A percentile compares a stretch with the other conserved stretches of the same genome.
Evolutionary conservation across 352 stramenopile species (phyloP).

Genomic region (Pythium aristosporum): DNA sequence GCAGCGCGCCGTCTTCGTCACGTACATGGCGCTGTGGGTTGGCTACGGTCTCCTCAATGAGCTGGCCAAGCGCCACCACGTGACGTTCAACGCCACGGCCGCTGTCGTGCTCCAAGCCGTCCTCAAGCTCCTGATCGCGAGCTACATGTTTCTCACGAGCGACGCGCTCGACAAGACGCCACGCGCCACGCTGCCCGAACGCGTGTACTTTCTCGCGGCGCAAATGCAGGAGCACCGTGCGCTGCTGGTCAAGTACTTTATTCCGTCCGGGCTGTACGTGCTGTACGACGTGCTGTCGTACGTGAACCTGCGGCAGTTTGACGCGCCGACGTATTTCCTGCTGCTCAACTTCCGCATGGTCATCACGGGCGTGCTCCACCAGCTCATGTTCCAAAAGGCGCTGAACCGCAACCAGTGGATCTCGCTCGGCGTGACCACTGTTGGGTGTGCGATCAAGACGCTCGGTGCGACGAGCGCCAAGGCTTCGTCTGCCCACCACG

Average conservation of each 20-base stretch:
- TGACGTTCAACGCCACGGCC: constrained; percentile 73
- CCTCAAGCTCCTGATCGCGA: constrained; percentile 66
- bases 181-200: constrained; percentile 21
- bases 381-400: constrained; percentile 72
- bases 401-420: constrained; percentile 81
- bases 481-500: neutral
- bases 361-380: constrained; percentile 72
- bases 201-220: constrained; percentile 32
- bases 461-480: constrained; percentile 29
- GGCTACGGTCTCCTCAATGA: constrained; percentile 79
- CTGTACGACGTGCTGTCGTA: constrained; percentile 84
- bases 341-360: constrained; percentile 82
- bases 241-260: constrained; percentile 69
- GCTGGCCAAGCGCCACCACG: constrained; percentile 61
- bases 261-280: constrained; percentile 74
- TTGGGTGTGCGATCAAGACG: constrained; percentile 80
- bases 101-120: constrained; percentile 76
- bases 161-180: constrained; percentile 34
- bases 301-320: constrained; percentile 74
- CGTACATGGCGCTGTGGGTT: constrained; percentile 81
- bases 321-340: constrained; percentile 78
- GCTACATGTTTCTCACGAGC: constrained; percentile 63
- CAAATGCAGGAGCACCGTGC: constrained; percentile 42
- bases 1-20: constrained; percentile 73
- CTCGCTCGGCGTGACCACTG: constrained; percentile 62